Percentiles rank a stretch among this genome's conserved stretches.
These are phyloP conservation scores for Didymellaceae sp. DNA, from an alignment of 2,329 filamentous ascomycete species.

Conservation along the genomic window DNA sequence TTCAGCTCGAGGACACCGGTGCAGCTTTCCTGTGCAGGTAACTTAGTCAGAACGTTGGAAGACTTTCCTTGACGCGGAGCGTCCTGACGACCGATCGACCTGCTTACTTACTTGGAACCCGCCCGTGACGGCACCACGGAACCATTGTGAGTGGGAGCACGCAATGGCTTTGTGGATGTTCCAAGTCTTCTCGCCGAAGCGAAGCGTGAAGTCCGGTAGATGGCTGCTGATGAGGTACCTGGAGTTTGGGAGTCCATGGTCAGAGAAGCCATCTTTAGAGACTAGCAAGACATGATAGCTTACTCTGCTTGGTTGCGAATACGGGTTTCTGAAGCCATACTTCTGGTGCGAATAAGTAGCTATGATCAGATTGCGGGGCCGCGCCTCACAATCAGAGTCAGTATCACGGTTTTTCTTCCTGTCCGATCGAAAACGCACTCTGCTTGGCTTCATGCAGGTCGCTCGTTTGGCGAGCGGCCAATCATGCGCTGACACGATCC, in stretches of 20 bases:
- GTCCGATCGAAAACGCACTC: no score
- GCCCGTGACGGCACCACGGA: slow-evolving; percentile 22
- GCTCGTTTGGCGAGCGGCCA: no score
- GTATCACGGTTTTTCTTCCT: no score
- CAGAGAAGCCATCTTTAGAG: not conserved
- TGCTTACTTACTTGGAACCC: slow-evolving; percentile 24
- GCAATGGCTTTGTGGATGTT: slow-evolving; percentile 29
- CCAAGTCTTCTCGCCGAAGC: slow-evolving; percentile 28
- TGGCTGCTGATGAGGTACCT: not conserved
- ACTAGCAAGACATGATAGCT: not conserved
- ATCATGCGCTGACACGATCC: no score
- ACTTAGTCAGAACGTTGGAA: no score
- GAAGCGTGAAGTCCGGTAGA: slow-evolving; percentile 20
- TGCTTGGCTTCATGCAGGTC: no score
- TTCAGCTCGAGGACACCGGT: slow-evolving; percentile 25
- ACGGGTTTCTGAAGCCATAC: not conserved
- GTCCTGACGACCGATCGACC: no score
- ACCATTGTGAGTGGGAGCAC: slow-evolving; percentile 31
- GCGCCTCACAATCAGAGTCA: no score
- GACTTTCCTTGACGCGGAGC: no score
- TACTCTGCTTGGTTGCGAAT: not conserved
- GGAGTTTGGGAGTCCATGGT: not conserved
- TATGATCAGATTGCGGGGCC: no score
- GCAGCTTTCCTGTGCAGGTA: slow-evolving; percentile 19
- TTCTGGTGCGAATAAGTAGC: no score